phyloP scores from a whole-genome alignment of 1,139 yeast genomes.

The Geotrichum fermentans region DNA sequence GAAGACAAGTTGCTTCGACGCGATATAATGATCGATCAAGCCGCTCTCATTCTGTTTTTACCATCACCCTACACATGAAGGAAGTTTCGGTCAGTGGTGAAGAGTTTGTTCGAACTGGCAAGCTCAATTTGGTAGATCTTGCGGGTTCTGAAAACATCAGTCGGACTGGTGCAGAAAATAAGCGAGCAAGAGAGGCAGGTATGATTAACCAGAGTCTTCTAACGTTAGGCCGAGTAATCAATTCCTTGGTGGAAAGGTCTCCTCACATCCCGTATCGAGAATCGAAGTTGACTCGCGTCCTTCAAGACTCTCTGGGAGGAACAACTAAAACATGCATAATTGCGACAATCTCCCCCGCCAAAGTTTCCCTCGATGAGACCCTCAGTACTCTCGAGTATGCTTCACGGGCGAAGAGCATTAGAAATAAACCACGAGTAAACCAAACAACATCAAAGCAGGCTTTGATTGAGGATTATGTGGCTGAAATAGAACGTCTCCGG shows the following conservation, averaged over 20 bases:
- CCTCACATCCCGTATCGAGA: conserved; percentile 81
- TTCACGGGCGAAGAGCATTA: conserved; percentile 68
- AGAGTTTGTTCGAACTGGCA: conserved; percentile 44
- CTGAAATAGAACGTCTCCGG: conserved; percentile 56
- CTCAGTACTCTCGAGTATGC: conserved; percentile 82
- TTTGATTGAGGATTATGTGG: conserved; percentile 49
- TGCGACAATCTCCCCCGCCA: conserved; percentile 80
- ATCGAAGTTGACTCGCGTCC: conserved; percentile 69
- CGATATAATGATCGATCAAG: conserved; percentile 64
- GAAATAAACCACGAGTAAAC: conserved; percentile 65
- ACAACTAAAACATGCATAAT: conserved; percentile 72
- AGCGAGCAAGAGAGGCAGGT: conserved; percentile 84
- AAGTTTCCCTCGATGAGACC: conserved; percentile 72
- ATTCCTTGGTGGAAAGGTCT: conserved; percentile 56
- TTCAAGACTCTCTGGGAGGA: conserved; percentile 83
- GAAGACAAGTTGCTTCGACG: conserved; percentile 63
- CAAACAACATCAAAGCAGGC: conserved; percentile 50
- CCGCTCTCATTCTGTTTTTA: conserved; percentile 70
- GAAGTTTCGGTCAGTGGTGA: conserved; percentile 46
- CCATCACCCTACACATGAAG: conserved; percentile 50
- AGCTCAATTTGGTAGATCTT: conserved; percentile 75
- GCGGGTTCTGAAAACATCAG: conserved; percentile 85
- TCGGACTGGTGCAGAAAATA: conserved; percentile 72
- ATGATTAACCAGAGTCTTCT: conserved; percentile 77
- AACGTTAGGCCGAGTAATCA: conserved; percentile 81